These are phyloP conservation scores for Saccharomycopsis oosterbeekiorum DNA, from an alignment of 805 yeast genomes.

Conservation along the genomic window DNA sequence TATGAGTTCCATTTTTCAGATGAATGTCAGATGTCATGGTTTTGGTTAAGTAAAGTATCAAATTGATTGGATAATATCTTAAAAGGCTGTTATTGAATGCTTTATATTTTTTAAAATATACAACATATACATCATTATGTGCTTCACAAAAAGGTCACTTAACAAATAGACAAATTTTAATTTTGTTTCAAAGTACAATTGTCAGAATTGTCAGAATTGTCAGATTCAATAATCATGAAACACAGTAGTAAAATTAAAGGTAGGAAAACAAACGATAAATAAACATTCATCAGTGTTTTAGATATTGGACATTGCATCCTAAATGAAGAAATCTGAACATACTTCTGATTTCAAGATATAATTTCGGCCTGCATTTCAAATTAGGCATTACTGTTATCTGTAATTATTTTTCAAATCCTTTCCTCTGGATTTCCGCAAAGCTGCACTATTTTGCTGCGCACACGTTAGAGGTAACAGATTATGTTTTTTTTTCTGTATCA, in stretches of 20 bases:
- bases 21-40: too few species aligned
- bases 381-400: neutral
- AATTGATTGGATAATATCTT: too few species aligned
- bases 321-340: neutral
- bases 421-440: neutral
- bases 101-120: too few species aligned
- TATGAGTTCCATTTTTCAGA: too few species aligned
- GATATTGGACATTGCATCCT: neutral
- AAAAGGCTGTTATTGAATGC: too few species aligned
- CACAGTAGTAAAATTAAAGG: neutral
- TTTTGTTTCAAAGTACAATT: neutral
- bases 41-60: too few species aligned
- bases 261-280: too few species aligned
- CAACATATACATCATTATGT: too few species aligned
- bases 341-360: neutral
- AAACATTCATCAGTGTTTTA: too few species aligned
- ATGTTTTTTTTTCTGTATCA: neutral
- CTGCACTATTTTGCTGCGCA: neutral
- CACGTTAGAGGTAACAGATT: neutral
- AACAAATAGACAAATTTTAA: conserved; percentile 12
- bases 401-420: neutral
- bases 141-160: too few species aligned
- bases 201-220: neutral
- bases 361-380: neutral
- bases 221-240: neutral